phyloP scores from a whole-genome alignment of 768 basidiomycete species.

The Xanthoconium stramineum region DNA sequence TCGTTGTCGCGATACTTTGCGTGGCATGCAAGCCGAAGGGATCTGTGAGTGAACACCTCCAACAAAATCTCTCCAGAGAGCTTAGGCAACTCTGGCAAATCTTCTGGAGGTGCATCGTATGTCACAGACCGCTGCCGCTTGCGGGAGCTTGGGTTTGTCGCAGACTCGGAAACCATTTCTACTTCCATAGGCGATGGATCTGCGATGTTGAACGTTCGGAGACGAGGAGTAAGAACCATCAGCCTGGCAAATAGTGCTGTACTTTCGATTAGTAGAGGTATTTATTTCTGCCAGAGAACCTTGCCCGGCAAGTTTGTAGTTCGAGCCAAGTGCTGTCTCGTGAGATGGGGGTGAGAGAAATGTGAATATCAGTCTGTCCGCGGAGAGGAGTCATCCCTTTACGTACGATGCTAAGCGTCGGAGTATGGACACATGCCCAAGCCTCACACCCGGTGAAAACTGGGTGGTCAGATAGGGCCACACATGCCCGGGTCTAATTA shows the following conservation, averaged over 20 bases:
- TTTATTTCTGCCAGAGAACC: constrained; percentile 18
- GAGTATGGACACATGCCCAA: constrained; percentile 7
- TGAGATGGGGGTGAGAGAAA: constrained; percentile 23
- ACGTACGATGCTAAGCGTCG: constrained; percentile 17
- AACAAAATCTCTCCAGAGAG: constrained; percentile 54
- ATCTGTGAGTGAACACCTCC: constrained; percentile 68
- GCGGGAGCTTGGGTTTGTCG: constrained; percentile 26
- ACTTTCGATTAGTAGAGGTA: constrained; percentile 12
- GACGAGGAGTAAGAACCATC: constrained; percentile 36
- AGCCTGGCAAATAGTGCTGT: constrained; percentile 12
- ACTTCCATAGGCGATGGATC: constrained; percentile 34
- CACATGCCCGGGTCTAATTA: too few species aligned
- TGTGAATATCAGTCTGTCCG: constrained; percentile 6
- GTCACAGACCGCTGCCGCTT: constrained; percentile 39
- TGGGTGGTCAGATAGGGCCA: too few species aligned
- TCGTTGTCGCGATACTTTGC: constrained; percentile 54
- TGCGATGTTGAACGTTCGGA: constrained; percentile 33
- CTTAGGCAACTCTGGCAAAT: constrained; percentile 46
- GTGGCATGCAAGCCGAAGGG: constrained; percentile 46
- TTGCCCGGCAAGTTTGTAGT: constrained; percentile 14
- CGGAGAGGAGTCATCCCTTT: constrained; percentile 27
- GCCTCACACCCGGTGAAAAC: background rate
- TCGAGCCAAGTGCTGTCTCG: constrained; percentile 15
- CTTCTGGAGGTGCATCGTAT: constrained; percentile 26
- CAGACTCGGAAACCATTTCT: constrained; percentile 26